Percentiles rank a stretch among this genome's conserved stretches.
phyloP scores from a whole-genome alignment of 1,284 basidiomycete species.

The Fomitopsis betulina region DNA sequence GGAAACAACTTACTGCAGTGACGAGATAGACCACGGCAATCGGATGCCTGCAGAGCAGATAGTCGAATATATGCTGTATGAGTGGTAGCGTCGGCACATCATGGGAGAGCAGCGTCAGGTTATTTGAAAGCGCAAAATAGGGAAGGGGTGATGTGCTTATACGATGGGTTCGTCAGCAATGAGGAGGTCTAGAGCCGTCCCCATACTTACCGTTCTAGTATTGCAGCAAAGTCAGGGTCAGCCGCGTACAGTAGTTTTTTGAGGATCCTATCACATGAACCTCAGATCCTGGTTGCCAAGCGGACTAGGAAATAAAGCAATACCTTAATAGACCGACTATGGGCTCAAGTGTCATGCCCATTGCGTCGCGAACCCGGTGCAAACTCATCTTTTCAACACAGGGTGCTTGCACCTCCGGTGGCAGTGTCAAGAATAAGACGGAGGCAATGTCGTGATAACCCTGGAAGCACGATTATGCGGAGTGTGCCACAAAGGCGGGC shows the following conservation, averaged over 20 bases:
- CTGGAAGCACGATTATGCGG: conserved; percentile 29
- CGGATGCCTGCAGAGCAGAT: conserved; percentile 78
- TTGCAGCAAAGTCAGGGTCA: conserved; percentile 66
- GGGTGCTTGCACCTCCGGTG: conserved; percentile 48
- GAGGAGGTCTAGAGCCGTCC: background rate
- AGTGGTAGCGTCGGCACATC: conserved; percentile 81
- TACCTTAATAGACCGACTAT: conserved; percentile 81
- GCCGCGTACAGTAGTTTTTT: conserved; percentile 64
- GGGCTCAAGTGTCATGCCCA: conserved; percentile 83
- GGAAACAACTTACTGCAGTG: conserved; percentile 57
- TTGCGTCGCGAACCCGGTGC: conserved; percentile 82
- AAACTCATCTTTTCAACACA: conserved; percentile 74
- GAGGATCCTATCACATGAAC: conserved; percentile 45
- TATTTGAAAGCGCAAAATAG: conserved; percentile 86
- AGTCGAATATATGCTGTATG: conserved; percentile 89
- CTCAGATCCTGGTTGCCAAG: background rate
- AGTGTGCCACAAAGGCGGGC: background rate
- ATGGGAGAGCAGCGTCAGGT: conserved; percentile 89
- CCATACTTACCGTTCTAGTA: conserved; percentile 60
- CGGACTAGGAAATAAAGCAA: background rate
- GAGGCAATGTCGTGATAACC: conserved; percentile 93
- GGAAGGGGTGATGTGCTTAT: conserved; percentile 63
- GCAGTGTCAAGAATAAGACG: conserved; percentile 80
- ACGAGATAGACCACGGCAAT: conserved; percentile 79
- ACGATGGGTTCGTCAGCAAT: conserved; percentile 4